Base-by-base conservation (phyloP, 2,329 filamentous ascomycete genomes). In the Penicillium italicum region DNA sequence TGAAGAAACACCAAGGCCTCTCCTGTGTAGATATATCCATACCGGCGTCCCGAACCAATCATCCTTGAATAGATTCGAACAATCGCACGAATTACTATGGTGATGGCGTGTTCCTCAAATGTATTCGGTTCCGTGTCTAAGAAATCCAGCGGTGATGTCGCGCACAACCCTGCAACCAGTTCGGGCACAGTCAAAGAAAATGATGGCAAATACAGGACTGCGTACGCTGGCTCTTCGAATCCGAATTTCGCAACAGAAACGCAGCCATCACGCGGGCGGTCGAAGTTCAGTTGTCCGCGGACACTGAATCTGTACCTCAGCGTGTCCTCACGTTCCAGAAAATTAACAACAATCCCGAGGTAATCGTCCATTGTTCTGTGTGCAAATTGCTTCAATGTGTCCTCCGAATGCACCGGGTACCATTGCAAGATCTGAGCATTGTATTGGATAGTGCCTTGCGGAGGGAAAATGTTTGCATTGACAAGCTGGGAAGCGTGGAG, bases 11-110 rank as follows among this genome's bases (percentile, higher is more conserved):
- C 61, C 59, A 67, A 68, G 16, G 65, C 65, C 59, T 70, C 66
- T 34, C 66, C 68, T 16, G 64, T 72, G 36, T 60, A 63, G 31
- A 72, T 63, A 45, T 65, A 71, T 5, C 69, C 66, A 48, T 67
- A 53, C 50, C 41, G 63, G 33, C 67, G 38, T 40, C 67, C 62
- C 31, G 44, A 54, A 43, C 56, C 52, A 10, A 63, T 43, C 66
- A 72, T 72, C 38, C 70, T 69, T 30, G 60, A 68, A 52, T 69
- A 72, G 37, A 70, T 57, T 36, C 70, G 59, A 48, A 63, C 68
- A 43, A 65, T 56, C 5, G 66, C 63, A 24, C 62, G 64, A n/a
- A 66, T 49, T 6, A 68, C 60, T 11, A 71, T 63, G 31, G 53
- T 20, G 20, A 56, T 66, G 9, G 65, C 56, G 59, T 66, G 50